A percentile compares a stretch with the other conserved stretches of the same genome.
These are phyloP conservation scores for Trametes sp. DNA, from an alignment of 1,284 basidiomycete genomes.

Conservation along the genomic window DNA sequence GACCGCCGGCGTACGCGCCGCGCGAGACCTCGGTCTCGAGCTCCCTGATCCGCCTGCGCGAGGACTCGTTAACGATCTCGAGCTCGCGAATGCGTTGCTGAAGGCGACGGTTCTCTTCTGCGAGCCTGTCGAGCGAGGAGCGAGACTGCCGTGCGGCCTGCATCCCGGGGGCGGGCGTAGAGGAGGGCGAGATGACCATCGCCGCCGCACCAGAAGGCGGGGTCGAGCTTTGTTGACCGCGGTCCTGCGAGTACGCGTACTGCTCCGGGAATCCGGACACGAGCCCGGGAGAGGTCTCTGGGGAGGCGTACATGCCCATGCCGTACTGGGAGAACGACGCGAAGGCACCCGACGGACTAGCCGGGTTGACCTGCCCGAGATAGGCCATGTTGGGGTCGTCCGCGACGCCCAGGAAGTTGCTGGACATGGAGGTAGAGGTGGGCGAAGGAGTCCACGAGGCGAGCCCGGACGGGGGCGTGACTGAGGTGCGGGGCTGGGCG, in stretches of 20 bases:
- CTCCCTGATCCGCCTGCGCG: conserved; percentile 53
- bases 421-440: conserved; percentile 26
- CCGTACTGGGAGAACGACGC: conserved; percentile 33
- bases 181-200: conserved; percentile 36
- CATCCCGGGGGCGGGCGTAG: conserved; percentile 30
- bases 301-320: conserved; percentile 34
- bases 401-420: conserved; percentile 19
- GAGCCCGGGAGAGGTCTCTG: conserved; percentile 33
- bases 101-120: conserved; percentile 51
- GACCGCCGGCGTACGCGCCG: conserved; percentile 37
- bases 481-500: conserved; percentile 42
- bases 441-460: conserved; percentile 38
- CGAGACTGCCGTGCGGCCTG: conserved; percentile 36
- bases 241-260: conserved; percentile 35
- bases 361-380: conserved; percentile 30
- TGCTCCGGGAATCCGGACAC: conserved; percentile 37
- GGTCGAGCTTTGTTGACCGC: conserved; percentile 11
- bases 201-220: conserved; percentile 27
- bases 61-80: conserved; percentile 54
- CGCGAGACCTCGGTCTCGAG: conserved; percentile 54
- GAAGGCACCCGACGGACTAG: conserved; percentile 34
- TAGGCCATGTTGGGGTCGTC: conserved; percentile 27
- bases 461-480: conserved; percentile 44
- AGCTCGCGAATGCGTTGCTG: conserved; percentile 54
- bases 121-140: conserved; percentile 32